A percentile compares a stretch with the other conserved stretches of the same genome.
Evolutionary conservation across 306 rosid genomes (phyloP).

Genomic region (Casuarina glauca): DNA sequence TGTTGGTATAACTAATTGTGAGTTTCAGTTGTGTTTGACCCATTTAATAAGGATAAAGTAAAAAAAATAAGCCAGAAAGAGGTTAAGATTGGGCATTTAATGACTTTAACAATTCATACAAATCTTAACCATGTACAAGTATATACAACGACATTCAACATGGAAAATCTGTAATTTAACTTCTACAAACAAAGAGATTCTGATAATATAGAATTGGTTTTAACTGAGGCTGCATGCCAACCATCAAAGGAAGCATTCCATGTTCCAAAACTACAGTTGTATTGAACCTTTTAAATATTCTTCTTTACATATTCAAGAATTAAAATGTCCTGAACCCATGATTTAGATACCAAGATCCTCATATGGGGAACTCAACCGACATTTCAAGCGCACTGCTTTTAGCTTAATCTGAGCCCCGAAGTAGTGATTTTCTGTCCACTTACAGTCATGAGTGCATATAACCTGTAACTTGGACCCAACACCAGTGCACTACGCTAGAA

Average conservation of each 20-base stretch:
- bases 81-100: background rate
- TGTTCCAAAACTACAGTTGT: background rate
- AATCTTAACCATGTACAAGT: background rate
- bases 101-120: background rate
- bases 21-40: background rate
- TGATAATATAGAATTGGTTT: background rate
- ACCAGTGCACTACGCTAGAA: background rate
- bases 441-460: background rate
- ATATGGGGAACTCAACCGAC: background rate
- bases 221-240: background rate
- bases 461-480: background rate
- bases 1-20: background rate
- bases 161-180: background rate
- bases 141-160: background rate
- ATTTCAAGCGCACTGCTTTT: background rate
- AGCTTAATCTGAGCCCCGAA: background rate
- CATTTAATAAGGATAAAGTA: background rate
- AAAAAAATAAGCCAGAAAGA: background rate
- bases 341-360: background rate
- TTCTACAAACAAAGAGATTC: background rate
- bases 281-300: background rate
- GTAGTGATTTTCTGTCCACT: background rate
- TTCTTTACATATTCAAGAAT: background rate
- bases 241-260: background rate
- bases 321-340: background rate